Conservation (phyloP, 179 eudicot species). For the Beta macrorhiza region DNA sequence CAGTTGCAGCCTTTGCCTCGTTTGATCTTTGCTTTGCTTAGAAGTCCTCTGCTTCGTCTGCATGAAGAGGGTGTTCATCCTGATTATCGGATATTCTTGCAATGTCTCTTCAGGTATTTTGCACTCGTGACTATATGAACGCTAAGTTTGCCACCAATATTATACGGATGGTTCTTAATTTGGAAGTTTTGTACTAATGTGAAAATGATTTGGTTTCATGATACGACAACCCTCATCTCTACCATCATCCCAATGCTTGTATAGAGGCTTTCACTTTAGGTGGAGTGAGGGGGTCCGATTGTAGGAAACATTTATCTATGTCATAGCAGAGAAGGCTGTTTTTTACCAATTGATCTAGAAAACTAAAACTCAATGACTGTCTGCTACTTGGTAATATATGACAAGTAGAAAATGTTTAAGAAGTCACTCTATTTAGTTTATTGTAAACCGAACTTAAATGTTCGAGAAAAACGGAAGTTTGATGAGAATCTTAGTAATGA, state of each 20-base stretch:
- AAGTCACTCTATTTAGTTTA: not conserved
- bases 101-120: constrained; percentile 86
- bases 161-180: not conserved
- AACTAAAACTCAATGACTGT: not conserved
- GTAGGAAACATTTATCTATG: not conserved
- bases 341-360: not conserved
- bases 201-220: not conserved
- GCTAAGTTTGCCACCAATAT: constrained; percentile 3
- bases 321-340: not conserved
- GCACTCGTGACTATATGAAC: not conserved
- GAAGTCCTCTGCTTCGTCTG: constrained; percentile 88
- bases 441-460: not conserved
- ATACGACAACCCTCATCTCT: not conserved
- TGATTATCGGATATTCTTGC: constrained; percentile 87
- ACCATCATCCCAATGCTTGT: not conserved
- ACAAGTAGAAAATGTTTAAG: not conserved
- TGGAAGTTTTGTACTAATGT: not conserved
- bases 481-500: not conserved
- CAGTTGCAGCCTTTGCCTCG: constrained; percentile 92
- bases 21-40: constrained; percentile 85
- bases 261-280: not conserved
- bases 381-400: not conserved
- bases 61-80: constrained; percentile 99
- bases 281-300: not conserved
- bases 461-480: not conserved